Evolutionary conservation across 1,284 basidiomycete species (phyloP).

Genomic region (Austroboletus rostrupii): DNA sequence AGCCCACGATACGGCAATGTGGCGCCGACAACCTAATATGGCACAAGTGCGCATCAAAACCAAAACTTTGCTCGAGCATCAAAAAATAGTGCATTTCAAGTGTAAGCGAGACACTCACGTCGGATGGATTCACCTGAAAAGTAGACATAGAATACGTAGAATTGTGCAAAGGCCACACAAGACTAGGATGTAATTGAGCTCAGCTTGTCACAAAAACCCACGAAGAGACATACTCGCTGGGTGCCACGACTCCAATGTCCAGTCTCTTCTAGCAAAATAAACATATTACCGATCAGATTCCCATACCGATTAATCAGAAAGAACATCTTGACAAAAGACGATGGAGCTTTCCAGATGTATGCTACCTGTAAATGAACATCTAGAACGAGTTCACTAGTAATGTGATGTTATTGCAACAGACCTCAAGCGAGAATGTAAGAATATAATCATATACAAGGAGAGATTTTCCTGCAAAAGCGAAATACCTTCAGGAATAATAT

Average conservation of each 20-base stretch:
- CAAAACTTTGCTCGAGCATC: constrained; percentile 13
- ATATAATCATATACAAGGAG: constrained; percentile 19
- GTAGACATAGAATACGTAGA: constrained; percentile 3
- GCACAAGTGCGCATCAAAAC: constrained; percentile 24
- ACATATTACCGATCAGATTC: constrained; percentile 8
- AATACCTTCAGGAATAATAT: constrained; percentile 4
- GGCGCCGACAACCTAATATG: constrained; percentile 11
- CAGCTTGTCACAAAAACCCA: neutral
- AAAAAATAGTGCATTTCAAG: neutral
- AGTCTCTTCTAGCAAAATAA: constrained; percentile 1
- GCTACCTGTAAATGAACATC: neutral
- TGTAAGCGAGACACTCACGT: constrained; percentile 8
- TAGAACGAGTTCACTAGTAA: no score
- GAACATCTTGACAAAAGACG: constrained; percentile 9
- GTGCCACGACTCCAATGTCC: neutral
- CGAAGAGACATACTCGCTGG: neutral
- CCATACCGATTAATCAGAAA: constrained; percentile 17
- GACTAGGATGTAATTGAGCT: constrained; percentile 16
- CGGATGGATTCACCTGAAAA: constrained; percentile 23
- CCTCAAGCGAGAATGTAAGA: constrained; percentile 19
- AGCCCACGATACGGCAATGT: neutral
- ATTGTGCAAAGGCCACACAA: constrained; percentile 10
- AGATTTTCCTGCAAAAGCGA: constrained; percentile 10
- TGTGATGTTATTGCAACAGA: neutral
- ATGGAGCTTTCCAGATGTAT: constrained; percentile 13